Base-by-base conservation (phyloP, 2,329 filamentous ascomycete species). In the Curvularia sp. region DNA sequence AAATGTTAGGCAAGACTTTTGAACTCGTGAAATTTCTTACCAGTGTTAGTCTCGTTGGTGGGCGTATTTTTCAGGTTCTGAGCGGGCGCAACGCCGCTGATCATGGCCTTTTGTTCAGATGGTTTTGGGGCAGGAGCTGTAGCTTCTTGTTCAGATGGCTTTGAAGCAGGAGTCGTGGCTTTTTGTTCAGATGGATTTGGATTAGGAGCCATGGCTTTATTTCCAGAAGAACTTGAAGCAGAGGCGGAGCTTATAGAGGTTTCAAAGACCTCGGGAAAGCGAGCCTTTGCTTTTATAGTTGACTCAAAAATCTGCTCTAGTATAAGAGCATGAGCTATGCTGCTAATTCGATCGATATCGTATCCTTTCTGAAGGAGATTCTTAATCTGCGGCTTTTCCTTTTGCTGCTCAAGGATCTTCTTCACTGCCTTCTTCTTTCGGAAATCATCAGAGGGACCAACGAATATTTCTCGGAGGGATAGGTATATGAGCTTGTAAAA, bases 301-400 rank as follows among this genome's bases (percentile, higher is more conserved):
- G 53, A 56, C 15, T 8, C 41, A 26, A 56, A 56, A 33, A 51
- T 15, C 12, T 56, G 30, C 2, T 52, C 12, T 26, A 39, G 3
- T 13, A 51, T 18, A 3, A 56, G 4, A 13, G 5, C 30, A 12
- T 39, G 22, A 13, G 39, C 53, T 12, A 56, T 12, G 1, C n/a
- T 12, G 31, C 1, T 20, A n/a, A 56, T 12, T 1, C 3, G 7
- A 4, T 56, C 31, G 1, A 56, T 6, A 20, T 18, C 41, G 24
- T 52, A 15, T 8, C 15, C 26, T 8, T 26, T 22, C 10, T 43
- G n/a, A 5, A 46, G 24, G 1, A 56, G 48, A 4, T 3, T 12
- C 5, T 15, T 13, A 24, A 22, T 13, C 10, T 46, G 22, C 2
- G 12, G 8, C 42, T 51, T 39, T 5, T 41, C 5, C 5, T 44